Evolutionary conservation across 2,329 filamentous ascomycete species (phyloP), one percentile per base, ranked within the genome.

Genomic region (Aspergillus sp.): DNA sequence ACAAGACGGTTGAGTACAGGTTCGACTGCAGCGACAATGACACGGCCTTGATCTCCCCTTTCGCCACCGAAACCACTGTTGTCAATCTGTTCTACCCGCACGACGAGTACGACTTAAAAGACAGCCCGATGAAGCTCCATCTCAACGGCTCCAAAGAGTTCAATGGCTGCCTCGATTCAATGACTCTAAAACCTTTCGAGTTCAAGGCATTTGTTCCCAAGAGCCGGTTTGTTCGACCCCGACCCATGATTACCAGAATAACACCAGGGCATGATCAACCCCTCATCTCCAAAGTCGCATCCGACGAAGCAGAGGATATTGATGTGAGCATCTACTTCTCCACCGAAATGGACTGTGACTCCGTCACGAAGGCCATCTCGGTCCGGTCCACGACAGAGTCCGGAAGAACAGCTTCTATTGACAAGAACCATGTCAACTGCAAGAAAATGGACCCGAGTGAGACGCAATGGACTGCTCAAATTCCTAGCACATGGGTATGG

Each of bases 51-150:
- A 76, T 89, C 43, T 77, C 87, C 9, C 85, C 87, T 0, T 90
- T 86, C 60, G 76, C 79, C 13, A 71, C 74, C 2, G 83, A 81
- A 13, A 84, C 81, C 1, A 84, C 79, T 1, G 86, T 90, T 63
- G 85, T 84, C 69, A 89, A 88, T 67, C 70, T 90, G 13, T 87
- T 90, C 71, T 85, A 84, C 68, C 86, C 87, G 0, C 87, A 85
- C 66, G 85, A 87, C 25, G 81, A 85, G 63, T 76, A 83, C 60
- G 81, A 74, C 0, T 75, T 89, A n/a, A 77, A 79, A 53, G 70
- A 73, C 1, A 83, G 84, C 1, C 71, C 77, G 1, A 72, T 78
- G 4, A 76, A 75, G 31, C 77, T 86, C 45, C 79, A 79, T 13
- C 77, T 85, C 48, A 81, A 82, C 58, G 79, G 79, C 2, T 82